Base-by-base conservation (phyloP, 495 filamentous ascomycete genomes). In the Aspergillus olivimuriae region DNA sequence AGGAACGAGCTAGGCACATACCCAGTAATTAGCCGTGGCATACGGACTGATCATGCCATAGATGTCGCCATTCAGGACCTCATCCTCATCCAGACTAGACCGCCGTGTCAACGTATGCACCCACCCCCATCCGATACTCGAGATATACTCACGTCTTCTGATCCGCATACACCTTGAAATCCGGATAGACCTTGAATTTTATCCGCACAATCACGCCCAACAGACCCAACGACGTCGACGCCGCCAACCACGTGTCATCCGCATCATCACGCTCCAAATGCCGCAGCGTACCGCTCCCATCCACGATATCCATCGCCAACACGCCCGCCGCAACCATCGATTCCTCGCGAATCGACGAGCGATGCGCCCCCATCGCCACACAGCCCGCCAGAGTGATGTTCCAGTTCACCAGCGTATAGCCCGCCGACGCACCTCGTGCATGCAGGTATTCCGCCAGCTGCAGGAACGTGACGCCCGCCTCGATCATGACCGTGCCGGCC, bases 351-450 rank as follows among this genome's bases (percentile, higher is more conserved):
- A 49, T 33, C 10, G 46, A 49, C 5, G 46, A 49, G 3, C 46
- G 46, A 40, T 49, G 46, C 4, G 46, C 46, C 2, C 46, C 46
- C 46, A 49, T 49, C 0, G 46, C 46, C 11, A 49, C 46, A 19
- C 46, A 49, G 4, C 46, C 46, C 0, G 46, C 46, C 1, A 49
- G 46, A 0, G 46, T 49, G 14, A 49, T 49, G 16, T 49, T 49
- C 46, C 46, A 49, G 40, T 49, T 49, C 0, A 49, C 46, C 6
- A 49, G 15, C 7, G 46, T 49, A n/a, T 43, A 49, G n/a, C 46
- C 46, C 2, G 45, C 45, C 30, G 31, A 18, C 21, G 45, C 45
- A 9, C 46, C 46, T 22, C 39, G 17, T 22, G 16, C 41, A 16
- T 49, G 46, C 34, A 49, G 20, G 11, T 43, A 49, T 19, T 49